phyloP scores from a whole-genome alignment of 176 grass and related monocot species.

The Cymbopogon citratus region DNA sequence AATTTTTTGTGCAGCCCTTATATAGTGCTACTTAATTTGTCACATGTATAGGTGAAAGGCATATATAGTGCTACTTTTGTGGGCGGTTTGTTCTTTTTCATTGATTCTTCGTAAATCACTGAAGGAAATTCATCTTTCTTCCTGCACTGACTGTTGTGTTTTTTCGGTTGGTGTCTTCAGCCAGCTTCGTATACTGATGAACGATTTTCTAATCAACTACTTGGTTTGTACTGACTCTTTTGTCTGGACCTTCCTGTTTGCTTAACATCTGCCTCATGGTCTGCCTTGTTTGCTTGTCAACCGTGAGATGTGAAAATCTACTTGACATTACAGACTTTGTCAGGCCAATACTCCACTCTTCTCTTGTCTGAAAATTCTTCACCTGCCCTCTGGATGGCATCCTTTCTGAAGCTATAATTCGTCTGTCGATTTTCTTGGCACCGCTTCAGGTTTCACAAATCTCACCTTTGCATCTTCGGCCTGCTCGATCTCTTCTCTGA shows the following conservation, averaged over 20 bases:
- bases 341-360: conserved; percentile 25
- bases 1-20: no score
- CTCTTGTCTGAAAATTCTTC: conserved; percentile 23
- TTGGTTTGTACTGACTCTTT: conserved; percentile 21
- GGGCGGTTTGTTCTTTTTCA: no score
- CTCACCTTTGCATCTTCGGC: conserved; percentile 24
- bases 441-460: conserved; percentile 42
- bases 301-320: background rate
- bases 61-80: no score
- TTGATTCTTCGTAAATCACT: no score
- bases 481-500: conserved; percentile 5
- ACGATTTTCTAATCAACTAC: conserved; percentile 14
- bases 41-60: no score
- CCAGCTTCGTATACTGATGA: conserved; percentile 21
- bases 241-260: conserved; percentile 25
- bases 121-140: no score
- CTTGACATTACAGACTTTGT: conserved; percentile 28
- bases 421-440: conserved; percentile 23
- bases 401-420: conserved; percentile 31
- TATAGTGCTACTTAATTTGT: no score
- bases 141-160: background rate
- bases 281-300: conserved; percentile 38
- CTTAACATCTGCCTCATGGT: conserved; percentile 39
- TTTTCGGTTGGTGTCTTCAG: conserved; percentile 28
- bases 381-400: conserved; percentile 15